Evolutionary conservation across 768 basidiomycete genomes (phyloP).

Genomic region (Termitomyces sp.): DNA sequence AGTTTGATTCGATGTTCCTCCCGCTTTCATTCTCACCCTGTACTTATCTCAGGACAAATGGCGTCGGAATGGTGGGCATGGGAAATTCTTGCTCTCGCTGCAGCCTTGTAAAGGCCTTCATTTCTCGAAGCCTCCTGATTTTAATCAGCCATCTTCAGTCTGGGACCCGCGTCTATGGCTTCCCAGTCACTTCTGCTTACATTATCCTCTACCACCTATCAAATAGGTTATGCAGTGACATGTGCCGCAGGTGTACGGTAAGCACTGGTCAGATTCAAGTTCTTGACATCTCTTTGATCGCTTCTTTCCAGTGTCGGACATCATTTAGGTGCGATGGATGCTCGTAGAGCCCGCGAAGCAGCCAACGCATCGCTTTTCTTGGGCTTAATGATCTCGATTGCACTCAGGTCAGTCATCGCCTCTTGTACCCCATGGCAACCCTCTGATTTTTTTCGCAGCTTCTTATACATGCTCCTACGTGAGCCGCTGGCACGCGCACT

Average conservation of each 20-base stretch:
- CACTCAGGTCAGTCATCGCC: no score
- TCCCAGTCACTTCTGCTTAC: constrained; percentile 82
- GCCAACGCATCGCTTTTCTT: no score
- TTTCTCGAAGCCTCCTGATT: neutral
- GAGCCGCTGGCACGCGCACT: constrained; percentile 51
- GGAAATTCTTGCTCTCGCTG: constrained; percentile 8
- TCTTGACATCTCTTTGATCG: neutral
- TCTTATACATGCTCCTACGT: no score
- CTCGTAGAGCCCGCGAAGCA: neutral
- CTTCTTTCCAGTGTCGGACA: no score
- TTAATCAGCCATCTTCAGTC: constrained; percentile 29
- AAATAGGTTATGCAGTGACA: constrained; percentile 76
- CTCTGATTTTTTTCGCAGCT: no score
- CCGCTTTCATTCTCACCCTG: neutral
- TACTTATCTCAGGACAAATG: constrained; percentile 48
- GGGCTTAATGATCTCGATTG: no score
- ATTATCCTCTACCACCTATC: constrained; percentile 69
- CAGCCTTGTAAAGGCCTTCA: constrained; percentile 31
- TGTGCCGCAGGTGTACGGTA: constrained; percentile 82
- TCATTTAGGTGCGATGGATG: constrained; percentile 6
- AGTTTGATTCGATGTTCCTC: neutral
- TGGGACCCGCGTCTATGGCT: constrained; percentile 78
- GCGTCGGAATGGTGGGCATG: constrained; percentile 53
- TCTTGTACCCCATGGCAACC: no score
- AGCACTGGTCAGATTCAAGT: constrained; percentile 9